Conservation (phyloP, 2,329 filamentous ascomycete species). For the Cercospora zeina region DNA sequence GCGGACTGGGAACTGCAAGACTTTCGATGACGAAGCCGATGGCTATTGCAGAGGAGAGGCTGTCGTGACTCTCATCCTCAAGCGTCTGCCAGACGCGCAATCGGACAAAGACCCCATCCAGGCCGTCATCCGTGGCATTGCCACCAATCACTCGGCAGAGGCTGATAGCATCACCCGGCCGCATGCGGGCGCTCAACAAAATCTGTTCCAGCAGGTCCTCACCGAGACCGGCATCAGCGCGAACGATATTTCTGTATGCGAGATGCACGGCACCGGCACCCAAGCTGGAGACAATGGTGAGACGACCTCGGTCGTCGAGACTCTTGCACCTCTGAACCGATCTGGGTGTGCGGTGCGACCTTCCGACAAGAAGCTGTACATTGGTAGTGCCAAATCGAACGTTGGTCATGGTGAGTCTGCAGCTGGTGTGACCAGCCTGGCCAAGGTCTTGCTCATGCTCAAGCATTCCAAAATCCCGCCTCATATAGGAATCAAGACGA, state of each 20-base stretch:
- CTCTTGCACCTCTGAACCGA: constrained; percentile 59
- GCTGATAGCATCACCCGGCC: constrained; percentile 82
- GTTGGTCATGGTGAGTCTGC: constrained; percentile 57
- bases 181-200: constrained; percentile 72
- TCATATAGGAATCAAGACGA: constrained; percentile 66
- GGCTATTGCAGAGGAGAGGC: constrained; percentile 42
- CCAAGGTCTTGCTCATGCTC: constrained; percentile 67
- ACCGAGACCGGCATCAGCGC: constrained; percentile 72
- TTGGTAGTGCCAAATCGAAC: constrained; percentile 57
- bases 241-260: constrained; percentile 75
- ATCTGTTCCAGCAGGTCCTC: constrained; percentile 68
- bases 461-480: constrained; percentile 64
- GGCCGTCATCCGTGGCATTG: constrained; percentile 70
- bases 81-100: constrained; percentile 60
- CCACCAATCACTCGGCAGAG: constrained; percentile 79
- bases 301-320: constrained; percentile 71
- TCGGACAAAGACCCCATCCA: constrained; percentile 70
- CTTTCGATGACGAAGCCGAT: constrained; percentile 35
- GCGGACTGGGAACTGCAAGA: constrained; percentile 31
- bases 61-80: constrained; percentile 42
- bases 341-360: constrained; percentile 52
- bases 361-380: constrained; percentile 44
- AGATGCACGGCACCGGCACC: constrained; percentile 88
- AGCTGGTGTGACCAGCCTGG: constrained; percentile 58
- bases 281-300: constrained; percentile 81